Evolutionary conservation across 2,329 filamentous ascomycete species (phyloP).

Genomic region (Beauveria asiatica): DNA sequence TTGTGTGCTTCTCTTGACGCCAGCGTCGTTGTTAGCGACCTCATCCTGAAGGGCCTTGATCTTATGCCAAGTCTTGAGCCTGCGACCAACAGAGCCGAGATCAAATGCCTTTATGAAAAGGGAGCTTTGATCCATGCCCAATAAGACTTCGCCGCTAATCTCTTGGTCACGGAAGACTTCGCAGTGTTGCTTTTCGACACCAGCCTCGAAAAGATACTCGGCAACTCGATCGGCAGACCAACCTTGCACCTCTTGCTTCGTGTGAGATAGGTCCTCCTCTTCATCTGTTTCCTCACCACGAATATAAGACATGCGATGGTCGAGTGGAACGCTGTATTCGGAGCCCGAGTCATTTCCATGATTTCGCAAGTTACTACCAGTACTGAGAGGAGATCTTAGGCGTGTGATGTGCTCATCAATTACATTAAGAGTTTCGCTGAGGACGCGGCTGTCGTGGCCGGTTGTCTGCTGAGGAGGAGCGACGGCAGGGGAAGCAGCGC

Average conservation of each 20-base stretch:
- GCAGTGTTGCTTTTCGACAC: slow-evolving; percentile 83
- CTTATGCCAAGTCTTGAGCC: slow-evolving; percentile 93
- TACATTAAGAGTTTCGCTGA: slow-evolving; percentile 90
- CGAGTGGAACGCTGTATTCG: slow-evolving; percentile 76
- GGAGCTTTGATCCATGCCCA: slow-evolving; percentile 93
- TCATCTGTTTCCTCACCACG: slow-evolving; percentile 93
- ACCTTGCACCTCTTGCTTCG: slow-evolving; percentile 59
- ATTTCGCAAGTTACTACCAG: slow-evolving; percentile 36
- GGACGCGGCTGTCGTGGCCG: slow-evolving; percentile 56
- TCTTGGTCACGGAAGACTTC: slow-evolving; percentile 94
- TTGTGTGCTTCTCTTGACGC: slow-evolving; percentile 44
- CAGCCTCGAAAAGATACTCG: slow-evolving; percentile 76
- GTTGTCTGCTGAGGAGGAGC: slow-evolving; percentile 33
- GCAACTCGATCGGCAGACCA: slow-evolving; percentile 82
- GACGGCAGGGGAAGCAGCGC: slow-evolving; percentile 21
- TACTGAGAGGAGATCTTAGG: slow-evolving; percentile 51
- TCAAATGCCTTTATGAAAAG: slow-evolving; percentile 95
- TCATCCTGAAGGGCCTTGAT: slow-evolving; percentile 89
- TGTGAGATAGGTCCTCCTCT: slow-evolving; percentile 71
- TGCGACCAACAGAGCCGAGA: slow-evolving; percentile 78
- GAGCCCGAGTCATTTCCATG: slow-evolving; percentile 69
- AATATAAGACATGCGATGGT: slow-evolving; percentile 78
- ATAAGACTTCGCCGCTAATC: slow-evolving; percentile 83
- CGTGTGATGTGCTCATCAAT: slow-evolving; percentile 97
- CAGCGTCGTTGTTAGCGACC: slow-evolving; percentile 45